Percentiles rank a stretch among this genome's conserved stretches.
These are phyloP conservation scores for Xylaria sp. DNA, from an alignment of 2,329 filamentous ascomycete genomes.

Conservation along the genomic window DNA sequence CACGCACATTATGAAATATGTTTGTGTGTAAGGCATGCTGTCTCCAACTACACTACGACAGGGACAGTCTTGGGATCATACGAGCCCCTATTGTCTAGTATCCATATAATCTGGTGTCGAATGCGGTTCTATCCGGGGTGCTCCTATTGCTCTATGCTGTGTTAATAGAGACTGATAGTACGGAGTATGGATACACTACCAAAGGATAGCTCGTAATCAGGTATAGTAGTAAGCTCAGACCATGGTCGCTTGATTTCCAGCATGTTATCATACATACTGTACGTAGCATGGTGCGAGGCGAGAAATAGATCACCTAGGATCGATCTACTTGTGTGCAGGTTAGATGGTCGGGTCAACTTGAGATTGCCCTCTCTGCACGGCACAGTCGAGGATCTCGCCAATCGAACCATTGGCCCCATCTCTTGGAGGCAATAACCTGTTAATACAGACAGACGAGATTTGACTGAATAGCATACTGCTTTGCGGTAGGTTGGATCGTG, in stretches of 20 bases:
- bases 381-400: background rate
- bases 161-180: background rate
- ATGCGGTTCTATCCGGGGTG: background rate
- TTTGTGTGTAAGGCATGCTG: constrained; percentile 5
- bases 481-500: background rate
- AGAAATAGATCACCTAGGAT: background rate
- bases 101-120: constrained; percentile 3
- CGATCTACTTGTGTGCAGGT: background rate
- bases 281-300: background rate
- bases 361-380: background rate
- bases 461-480: background rate
- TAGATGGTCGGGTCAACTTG: background rate
- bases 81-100: constrained; percentile 14
- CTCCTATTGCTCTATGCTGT: background rate
- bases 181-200: no score
- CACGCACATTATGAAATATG: constrained; percentile 5
- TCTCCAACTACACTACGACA: constrained; percentile 23
- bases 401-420: background rate
- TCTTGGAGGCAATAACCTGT: background rate
- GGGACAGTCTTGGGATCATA: constrained; percentile 6
- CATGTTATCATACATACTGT: background rate
- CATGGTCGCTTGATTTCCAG: no score
- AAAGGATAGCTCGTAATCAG: no score
- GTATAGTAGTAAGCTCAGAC: no score
- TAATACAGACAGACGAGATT: background rate